Conservation (phyloP, 176 grass and related monocot species). For the Cenchrus purpureus region DNA sequence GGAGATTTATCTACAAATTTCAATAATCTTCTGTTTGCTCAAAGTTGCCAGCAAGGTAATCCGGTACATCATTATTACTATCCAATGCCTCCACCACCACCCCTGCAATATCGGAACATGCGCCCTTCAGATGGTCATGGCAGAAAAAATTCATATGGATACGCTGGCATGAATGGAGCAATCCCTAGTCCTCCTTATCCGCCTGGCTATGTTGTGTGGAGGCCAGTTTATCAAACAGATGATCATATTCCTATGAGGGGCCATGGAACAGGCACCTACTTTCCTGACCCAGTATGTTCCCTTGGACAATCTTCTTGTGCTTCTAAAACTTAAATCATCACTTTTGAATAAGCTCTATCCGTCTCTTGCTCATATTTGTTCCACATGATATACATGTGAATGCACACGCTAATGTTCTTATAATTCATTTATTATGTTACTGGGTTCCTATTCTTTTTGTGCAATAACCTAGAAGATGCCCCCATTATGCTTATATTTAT, state of each 20-base stretch:
- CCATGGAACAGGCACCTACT: slow-evolving; percentile 90
- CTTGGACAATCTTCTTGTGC: slow-evolving; percentile 31
- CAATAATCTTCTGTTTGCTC: slow-evolving; percentile 60
- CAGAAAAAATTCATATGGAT: slow-evolving; percentile 56
- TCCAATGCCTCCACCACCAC: slow-evolving; percentile 46
- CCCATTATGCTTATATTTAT: slow-evolving; percentile 19
- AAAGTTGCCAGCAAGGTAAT: slow-evolving; percentile 47
- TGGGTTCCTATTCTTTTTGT: slow-evolving; percentile 30
- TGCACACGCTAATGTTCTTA: slow-evolving; percentile 2
- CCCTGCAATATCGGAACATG: slow-evolving; percentile 55
- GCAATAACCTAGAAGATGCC: slow-evolving; percentile 24
- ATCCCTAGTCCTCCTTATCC: slow-evolving; percentile 48
- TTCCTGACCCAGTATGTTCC: slow-evolving; percentile 68
- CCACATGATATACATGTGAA: slow-evolving; percentile 7
- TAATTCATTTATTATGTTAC: background rate
- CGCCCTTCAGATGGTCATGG: slow-evolving; percentile 56
- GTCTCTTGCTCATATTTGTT: slow-evolving; percentile 1
- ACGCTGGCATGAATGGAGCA: slow-evolving; percentile 56
- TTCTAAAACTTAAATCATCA: slow-evolving; percentile 14
- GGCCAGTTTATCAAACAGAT: slow-evolving; percentile 59
- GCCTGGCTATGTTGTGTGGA: slow-evolving; percentile 57
- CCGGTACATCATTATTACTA: slow-evolving; percentile 35
- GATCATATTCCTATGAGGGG: slow-evolving; percentile 55
- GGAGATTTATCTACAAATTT: slow-evolving; percentile 55
- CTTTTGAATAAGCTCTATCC: slow-evolving; percentile 30